Evolutionary conservation across 2,329 filamentous ascomycete species (phyloP).

Genomic region (Didymella arachidicola): DNA sequence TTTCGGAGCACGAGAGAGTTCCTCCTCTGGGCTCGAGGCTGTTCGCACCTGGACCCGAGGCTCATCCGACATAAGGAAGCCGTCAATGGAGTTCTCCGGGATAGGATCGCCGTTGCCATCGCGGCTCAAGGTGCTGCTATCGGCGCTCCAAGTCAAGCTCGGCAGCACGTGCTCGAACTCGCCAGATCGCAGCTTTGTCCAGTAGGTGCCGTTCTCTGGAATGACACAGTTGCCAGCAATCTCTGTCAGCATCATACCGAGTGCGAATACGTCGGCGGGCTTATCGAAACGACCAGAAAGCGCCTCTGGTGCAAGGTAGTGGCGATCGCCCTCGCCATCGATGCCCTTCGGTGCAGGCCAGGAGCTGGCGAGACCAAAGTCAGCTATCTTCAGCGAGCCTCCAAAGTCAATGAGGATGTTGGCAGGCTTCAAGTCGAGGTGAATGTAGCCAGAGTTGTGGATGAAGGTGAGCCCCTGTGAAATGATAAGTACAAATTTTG

Average conservation of each 20-base stretch:
- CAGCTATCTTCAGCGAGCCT: slow-evolving; percentile 82
- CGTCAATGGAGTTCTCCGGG: slow-evolving; percentile 35
- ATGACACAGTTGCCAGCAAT: slow-evolving; percentile 93
- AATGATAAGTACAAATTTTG: slow-evolving; percentile 33
- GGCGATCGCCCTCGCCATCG: slow-evolving; percentile 91
- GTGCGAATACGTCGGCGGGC: slow-evolving; percentile 90
- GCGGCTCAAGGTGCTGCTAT: slow-evolving; percentile 70
- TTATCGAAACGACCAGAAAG: slow-evolving; percentile 86
- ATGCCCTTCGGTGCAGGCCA: slow-evolving; percentile 80
- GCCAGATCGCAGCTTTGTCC: slow-evolving; percentile 87
- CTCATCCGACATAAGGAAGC: slow-evolving; percentile 47
- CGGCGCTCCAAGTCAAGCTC: slow-evolving; percentile 81
- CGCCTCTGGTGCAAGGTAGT: slow-evolving; percentile 95
- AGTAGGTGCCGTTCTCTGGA: slow-evolving; percentile 89
- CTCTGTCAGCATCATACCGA: slow-evolving; percentile 93
- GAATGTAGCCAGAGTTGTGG: slow-evolving; percentile 85
- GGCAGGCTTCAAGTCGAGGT: slow-evolving; percentile 84
- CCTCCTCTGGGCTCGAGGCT: slow-evolving; percentile 49
- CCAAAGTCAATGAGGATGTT: slow-evolving; percentile 85
- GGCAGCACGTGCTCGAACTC: slow-evolving; percentile 85
- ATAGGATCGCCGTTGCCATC: slow-evolving; percentile 66
- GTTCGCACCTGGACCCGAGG: slow-evolving; percentile 47
- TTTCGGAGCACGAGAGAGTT: slow-evolving; percentile 73
- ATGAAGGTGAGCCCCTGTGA: slow-evolving; percentile 84
- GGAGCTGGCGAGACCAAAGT: slow-evolving; percentile 81